These are phyloP conservation scores for Barnettozyma populi DNA, from an alignment of 805 yeast genomes.

Conservation along the genomic window DNA sequence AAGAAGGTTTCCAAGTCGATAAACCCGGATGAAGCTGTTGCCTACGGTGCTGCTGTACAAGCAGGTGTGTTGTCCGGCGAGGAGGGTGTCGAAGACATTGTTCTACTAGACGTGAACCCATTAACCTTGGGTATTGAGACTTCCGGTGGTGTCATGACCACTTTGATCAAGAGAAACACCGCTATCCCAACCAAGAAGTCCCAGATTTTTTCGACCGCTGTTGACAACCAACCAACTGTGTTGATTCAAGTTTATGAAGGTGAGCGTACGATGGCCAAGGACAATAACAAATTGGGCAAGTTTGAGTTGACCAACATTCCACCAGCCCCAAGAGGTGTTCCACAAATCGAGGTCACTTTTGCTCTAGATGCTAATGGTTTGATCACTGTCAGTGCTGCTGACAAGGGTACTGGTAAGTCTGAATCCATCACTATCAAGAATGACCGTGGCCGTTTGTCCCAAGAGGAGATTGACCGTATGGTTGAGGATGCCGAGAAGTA, in stretches of 20 bases:
- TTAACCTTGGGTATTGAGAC: slow-evolving; percentile 94
- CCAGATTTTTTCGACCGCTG: slow-evolving; percentile 92
- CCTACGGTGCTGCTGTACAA: slow-evolving; percentile 99
- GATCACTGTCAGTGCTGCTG: slow-evolving; percentile 79
- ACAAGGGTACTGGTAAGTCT: slow-evolving; percentile 90
- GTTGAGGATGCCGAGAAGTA: slow-evolving; percentile 94
- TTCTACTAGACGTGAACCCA: slow-evolving; percentile 89
- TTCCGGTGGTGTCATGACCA: slow-evolving; percentile 96
- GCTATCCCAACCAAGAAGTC: slow-evolving; percentile 95
- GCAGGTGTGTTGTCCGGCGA: slow-evolving; percentile 97
- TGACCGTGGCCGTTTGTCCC: slow-evolving; percentile 89
- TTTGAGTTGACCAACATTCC: slow-evolving; percentile 84
- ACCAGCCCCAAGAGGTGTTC: slow-evolving; percentile 89
- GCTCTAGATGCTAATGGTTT: slow-evolving; percentile 85
- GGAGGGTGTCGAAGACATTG: slow-evolving; percentile 85
- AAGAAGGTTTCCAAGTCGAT: slow-evolving; percentile 96
- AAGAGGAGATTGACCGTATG: slow-evolving; percentile 96
- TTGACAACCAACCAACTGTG: slow-evolving; percentile 94
- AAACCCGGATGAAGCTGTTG: slow-evolving; percentile 99
- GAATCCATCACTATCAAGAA: slow-evolving; percentile 89
- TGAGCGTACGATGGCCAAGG: slow-evolving; percentile 92
- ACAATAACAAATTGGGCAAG: slow-evolving; percentile 84
- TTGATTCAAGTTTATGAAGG: slow-evolving; percentile 93
- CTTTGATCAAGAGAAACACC: slow-evolving; percentile 89
- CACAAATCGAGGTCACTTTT: slow-evolving; percentile 87